phyloP scores from a whole-genome alignment of 1,139 yeast species.

The Blastobotrys buckinghamii region DNA sequence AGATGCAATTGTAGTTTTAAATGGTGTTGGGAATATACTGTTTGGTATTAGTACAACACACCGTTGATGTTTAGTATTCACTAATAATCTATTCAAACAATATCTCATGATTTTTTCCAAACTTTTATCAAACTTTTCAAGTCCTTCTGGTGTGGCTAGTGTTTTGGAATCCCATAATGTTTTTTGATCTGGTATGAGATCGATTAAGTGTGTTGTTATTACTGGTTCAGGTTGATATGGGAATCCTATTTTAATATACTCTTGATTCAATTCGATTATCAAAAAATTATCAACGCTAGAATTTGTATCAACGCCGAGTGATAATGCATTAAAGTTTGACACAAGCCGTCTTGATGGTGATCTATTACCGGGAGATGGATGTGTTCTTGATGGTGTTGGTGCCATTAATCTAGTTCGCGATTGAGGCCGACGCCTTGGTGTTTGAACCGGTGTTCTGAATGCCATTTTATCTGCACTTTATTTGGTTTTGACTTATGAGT shows the following conservation, averaged over 20 bases:
- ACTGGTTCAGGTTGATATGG: constrained; percentile 9
- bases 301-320: constrained; percentile 6
- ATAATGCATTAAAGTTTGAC: constrained; percentile 6
- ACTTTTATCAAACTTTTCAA: background rate
- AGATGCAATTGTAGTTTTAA: constrained; percentile 7
- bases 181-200: background rate
- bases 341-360: constrained; percentile 8
- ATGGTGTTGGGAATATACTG: constrained; percentile 4
- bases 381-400: background rate
- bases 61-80: constrained; percentile 8
- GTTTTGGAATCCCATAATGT: background rate
- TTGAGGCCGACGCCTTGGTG: background rate
- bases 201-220: background rate
- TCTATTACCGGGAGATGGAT: constrained; percentile 25
- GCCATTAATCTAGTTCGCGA: background rate
- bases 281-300: constrained; percentile 9
- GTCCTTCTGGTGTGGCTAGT: background rate
- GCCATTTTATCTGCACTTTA: no score
- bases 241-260: constrained; percentile 3
- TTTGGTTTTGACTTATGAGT: no score
- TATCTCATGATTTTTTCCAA: background rate
- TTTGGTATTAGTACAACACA: constrained; percentile 7
- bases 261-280: constrained; percentile 1
- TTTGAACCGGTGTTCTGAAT: background rate
- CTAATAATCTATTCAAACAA: constrained; percentile 6